Percentiles rank a stretch among this genome's conserved stretches.
phyloP scores from a whole-genome alignment of 2,329 filamentous ascomycete species.

The Aspergillus transmontanensis region DNA sequence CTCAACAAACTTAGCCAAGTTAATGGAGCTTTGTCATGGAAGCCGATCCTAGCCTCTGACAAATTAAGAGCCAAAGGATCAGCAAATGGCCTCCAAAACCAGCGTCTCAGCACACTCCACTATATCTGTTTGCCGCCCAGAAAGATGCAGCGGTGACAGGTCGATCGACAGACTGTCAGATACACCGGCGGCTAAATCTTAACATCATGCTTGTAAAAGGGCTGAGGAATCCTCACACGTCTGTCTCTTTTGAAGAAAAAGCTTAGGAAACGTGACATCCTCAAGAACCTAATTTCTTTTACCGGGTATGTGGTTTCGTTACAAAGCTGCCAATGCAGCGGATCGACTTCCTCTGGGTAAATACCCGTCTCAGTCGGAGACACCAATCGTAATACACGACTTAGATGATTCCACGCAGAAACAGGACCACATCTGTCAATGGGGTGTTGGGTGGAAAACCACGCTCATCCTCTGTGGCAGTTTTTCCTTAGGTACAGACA shows the following conservation, averaged over 20 bases:
- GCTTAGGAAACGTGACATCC: not conserved
- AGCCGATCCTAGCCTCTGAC: accelerated
- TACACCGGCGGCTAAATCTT: not conserved
- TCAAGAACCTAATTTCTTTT: not conserved
- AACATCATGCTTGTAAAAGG: not conserved
- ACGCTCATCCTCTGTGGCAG: not conserved
- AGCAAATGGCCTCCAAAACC: not conserved
- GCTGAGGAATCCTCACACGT: not conserved
- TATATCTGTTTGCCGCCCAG: not conserved
- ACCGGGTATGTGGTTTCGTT: not conserved
- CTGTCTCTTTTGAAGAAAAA: not conserved
- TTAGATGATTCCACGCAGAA: not conserved
- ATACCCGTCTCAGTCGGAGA: not conserved
- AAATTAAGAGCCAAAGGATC: not conserved
- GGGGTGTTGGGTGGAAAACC: not conserved
- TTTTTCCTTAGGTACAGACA: not conserved
- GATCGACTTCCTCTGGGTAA: not conserved
- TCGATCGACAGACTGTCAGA: not conserved
- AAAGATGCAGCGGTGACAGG: not conserved
- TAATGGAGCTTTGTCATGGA: not conserved
- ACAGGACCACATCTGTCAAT: not conserved
- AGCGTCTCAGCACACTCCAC: not conserved
- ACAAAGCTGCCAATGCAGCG: not conserved
- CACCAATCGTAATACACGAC: not conserved
- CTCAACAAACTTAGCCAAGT: not conserved